Percentiles rank a stretch among this genome's conserved stretches.
Evolutionary conservation across 352 stramenopile genomes (phyloP).

Genomic region (Pythium monospermum): DNA sequence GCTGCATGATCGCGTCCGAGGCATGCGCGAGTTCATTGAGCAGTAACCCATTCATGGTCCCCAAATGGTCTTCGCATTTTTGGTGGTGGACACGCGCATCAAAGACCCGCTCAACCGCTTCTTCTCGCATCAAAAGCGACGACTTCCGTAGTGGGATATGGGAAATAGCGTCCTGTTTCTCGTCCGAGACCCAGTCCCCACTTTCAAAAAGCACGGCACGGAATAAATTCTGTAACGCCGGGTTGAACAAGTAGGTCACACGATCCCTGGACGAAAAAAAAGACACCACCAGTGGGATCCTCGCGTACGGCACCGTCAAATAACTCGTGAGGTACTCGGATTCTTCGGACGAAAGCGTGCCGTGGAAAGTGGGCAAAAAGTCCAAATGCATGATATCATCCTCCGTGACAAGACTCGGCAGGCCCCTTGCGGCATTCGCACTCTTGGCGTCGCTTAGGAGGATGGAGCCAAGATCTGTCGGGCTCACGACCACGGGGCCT

Average conservation of each 20-base stretch:
- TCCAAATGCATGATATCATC: conserved; percentile 98
- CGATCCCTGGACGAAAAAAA: conserved; percentile 95
- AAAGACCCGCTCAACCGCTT: conserved; percentile 68
- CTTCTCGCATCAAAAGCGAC: conserved; percentile 73
- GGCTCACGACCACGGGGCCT: conserved; percentile 76
- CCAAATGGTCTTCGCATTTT: conserved; percentile 85
- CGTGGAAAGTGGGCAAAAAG: conserved; percentile 95
- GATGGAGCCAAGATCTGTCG: conserved; percentile 55
- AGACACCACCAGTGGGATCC: conserved; percentile 96
- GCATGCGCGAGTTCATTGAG: conserved; percentile 98
- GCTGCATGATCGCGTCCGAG: conserved; percentile 80
- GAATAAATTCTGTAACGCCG: conserved; percentile 76
- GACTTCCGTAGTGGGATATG: conserved; percentile 80
- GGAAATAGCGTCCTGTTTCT: conserved; percentile 55
- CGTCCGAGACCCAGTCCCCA: conserved; percentile 74
- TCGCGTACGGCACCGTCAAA: conserved; percentile 97
- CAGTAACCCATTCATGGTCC: conserved; percentile 95
- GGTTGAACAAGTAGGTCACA: conserved; percentile 87
- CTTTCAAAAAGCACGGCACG: conserved; percentile 88
- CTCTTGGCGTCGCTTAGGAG: conserved; percentile 50
- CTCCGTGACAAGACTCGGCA: conserved; percentile 76
- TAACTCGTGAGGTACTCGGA: conserved; percentile 98
- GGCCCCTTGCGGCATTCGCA: conserved; percentile 22
- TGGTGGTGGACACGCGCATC: conserved; percentile 73
- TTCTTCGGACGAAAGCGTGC: conserved; percentile 94